Conservation (phyloP, 306 rosid genomes). For the Fragaria vesca region DNA sequence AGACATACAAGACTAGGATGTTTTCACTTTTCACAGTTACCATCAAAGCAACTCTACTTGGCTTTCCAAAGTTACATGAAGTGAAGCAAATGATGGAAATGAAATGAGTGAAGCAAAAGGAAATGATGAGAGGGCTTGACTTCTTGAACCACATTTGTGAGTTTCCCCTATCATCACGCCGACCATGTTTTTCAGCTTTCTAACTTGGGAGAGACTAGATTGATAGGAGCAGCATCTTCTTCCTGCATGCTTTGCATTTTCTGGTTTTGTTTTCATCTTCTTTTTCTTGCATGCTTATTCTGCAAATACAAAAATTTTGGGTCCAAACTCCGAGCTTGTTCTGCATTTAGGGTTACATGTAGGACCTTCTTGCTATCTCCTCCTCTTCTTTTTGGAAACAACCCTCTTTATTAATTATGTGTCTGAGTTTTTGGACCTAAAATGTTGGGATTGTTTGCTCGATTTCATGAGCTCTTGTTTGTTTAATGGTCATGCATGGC, state of each 20-base stretch:
- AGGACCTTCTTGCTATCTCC: conserved; percentile 35
- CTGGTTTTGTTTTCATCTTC: conserved; percentile 36
- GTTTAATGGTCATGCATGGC: background rate
- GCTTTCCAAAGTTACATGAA: conserved; percentile 24
- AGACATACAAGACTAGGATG: background rate
- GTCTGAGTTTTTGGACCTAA: conserved; percentile 12
- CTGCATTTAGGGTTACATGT: conserved; percentile 44
- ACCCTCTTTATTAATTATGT: conserved; percentile 5
- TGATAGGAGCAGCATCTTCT: conserved; percentile 6
- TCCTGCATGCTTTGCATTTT: conserved; percentile 25
- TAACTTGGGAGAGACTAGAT: background rate
- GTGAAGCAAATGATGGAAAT: conserved; percentile 21
- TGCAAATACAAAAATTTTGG: conserved; percentile 10
- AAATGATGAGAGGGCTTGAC: conserved; percentile 38
- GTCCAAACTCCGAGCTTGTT: conserved; percentile 25
- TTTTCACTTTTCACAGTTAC: background rate
- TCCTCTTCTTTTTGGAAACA: background rate
- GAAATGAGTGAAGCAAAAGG: conserved; percentile 12
- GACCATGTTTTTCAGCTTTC: conserved; percentile 49
- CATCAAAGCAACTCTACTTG: background rate
- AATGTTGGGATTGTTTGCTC: background rate
- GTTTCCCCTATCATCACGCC: conserved; percentile 44
- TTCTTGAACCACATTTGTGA: conserved; percentile 28
- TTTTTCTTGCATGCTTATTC: background rate
- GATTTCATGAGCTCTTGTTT: background rate